Percentiles rank a stretch among this genome's conserved stretches.
Evolutionary conservation across 352 stramenopile species (phyloP).

Genomic region (Phytophthora ramorum): DNA sequence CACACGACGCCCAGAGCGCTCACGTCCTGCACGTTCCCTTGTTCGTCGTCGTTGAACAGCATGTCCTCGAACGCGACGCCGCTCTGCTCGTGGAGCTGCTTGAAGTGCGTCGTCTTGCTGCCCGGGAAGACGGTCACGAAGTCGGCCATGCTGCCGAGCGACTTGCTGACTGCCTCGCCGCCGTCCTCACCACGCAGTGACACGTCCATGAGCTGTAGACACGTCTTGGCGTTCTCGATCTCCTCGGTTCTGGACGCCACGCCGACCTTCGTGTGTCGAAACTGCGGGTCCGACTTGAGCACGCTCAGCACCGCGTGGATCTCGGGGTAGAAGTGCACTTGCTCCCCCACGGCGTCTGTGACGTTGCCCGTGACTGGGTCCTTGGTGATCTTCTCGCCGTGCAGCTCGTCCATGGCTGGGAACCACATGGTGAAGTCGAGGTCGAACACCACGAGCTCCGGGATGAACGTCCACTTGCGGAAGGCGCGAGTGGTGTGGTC

Average conservation of each 20-base stretch:
- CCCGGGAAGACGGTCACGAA: conserved; percentile 83
- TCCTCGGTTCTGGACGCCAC: conserved; percentile 80
- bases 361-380: conserved; percentile 60
- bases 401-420: conserved; percentile 87
- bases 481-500: conserved; percentile 15
- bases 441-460: conserved; percentile 68
- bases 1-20: conserved; percentile 71
- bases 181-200: conserved; percentile 11
- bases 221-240: conserved; percentile 75
- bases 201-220: conserved; percentile 69
- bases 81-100: conserved; percentile 85
- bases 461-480: conserved; percentile 54
- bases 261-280: conserved; percentile 45
- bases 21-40: conserved; percentile 76
- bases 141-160: conserved; percentile 62
- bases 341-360: conserved; percentile 63
- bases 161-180: conserved; percentile 22
- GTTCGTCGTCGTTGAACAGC: conserved; percentile 97
- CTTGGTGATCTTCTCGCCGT: conserved; percentile 72
- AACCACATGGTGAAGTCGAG: conserved; percentile 79
- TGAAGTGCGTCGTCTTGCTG: conserved; percentile 93
- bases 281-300: conserved; percentile 72
- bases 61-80: conserved; percentile 93
- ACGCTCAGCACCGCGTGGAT: conserved; percentile 76
- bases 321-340: conserved; percentile 82